These are phyloP conservation scores for Pseudisothecium myosuroides DNA, from an alignment of 225 moss, liverwort and hornwort genomes.

Conservation along the genomic window DNA sequence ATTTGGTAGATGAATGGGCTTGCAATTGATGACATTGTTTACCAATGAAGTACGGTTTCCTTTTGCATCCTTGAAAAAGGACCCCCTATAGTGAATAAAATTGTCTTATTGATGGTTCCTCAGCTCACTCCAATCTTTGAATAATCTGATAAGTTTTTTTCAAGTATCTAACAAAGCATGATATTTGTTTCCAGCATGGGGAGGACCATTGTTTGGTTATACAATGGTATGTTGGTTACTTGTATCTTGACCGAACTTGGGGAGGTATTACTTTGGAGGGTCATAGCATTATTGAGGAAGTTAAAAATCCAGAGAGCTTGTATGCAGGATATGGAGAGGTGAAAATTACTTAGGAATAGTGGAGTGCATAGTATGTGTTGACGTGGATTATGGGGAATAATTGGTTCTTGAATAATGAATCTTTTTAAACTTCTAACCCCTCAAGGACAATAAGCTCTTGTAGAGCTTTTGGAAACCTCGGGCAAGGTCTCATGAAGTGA, in stretches of 20 bases:
- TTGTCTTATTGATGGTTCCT: not conserved
- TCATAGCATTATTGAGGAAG: too few species aligned
- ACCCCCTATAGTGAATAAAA: rapidly evolving
- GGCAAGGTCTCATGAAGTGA: not conserved
- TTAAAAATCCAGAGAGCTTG: rapidly evolving
- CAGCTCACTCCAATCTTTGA: not conserved
- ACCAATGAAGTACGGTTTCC: rapidly evolving
- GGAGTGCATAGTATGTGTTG: too few species aligned
- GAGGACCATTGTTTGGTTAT: not conserved
- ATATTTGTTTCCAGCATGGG: rapidly evolving
- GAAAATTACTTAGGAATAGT: not conserved
- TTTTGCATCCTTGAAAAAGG: too few species aligned
- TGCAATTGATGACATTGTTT: not conserved
- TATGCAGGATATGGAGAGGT: not conserved
- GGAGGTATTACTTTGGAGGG: rapidly evolving
- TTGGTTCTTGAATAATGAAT: not conserved
- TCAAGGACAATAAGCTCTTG: not conserved
- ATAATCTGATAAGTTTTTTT: rapidly evolving
- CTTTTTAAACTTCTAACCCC: not conserved
- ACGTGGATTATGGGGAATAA: not conserved
- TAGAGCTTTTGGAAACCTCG: not conserved
- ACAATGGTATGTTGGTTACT: not conserved
- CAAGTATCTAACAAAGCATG: rapidly evolving
- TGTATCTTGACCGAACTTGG: rapidly evolving
- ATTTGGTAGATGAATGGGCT: not conserved